Evolutionary conservation across 768 basidiomycete species (phyloP).

Genomic region (Nevesoporus exiguus): DNA sequence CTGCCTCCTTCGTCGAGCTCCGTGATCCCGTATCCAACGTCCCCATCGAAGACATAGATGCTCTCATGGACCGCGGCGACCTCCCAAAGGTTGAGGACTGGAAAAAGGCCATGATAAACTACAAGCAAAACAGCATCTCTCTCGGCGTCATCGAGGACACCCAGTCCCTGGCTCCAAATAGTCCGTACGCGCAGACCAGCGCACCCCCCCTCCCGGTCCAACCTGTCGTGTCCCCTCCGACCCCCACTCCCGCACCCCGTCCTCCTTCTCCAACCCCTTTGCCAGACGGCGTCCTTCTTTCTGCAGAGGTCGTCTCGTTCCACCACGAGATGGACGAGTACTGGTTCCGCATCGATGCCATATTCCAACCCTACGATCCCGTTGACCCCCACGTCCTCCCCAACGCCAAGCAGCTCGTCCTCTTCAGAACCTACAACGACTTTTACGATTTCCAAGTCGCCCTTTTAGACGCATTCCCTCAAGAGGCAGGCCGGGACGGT

Average conservation of each 20-base stretch:
- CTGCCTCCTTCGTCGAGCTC: slow-evolving; percentile 95
- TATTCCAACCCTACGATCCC: slow-evolving; percentile 78
- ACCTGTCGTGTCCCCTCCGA: not conserved
- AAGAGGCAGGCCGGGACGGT: slow-evolving; percentile 80
- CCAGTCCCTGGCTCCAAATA: slow-evolving; percentile 41
- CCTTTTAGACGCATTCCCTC: slow-evolving; percentile 82
- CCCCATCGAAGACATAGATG: slow-evolving; percentile 69
- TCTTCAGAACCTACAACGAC: slow-evolving; percentile 96
- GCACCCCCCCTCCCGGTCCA: slow-evolving; percentile 12
- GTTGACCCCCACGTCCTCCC: slow-evolving; percentile 56
- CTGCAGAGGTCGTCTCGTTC: slow-evolving; percentile 92
- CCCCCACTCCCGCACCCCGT: slow-evolving; percentile 23
- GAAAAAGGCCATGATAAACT: slow-evolving; percentile 92
- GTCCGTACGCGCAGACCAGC: slow-evolving; percentile 35
- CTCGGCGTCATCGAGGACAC: slow-evolving; percentile 83
- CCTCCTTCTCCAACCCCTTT: slow-evolving; percentile 47
- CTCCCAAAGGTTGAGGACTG: slow-evolving; percentile 98
- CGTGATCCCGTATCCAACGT: slow-evolving; percentile 87
- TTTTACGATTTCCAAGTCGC: slow-evolving; percentile 97
- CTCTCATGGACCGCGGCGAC: slow-evolving; percentile 81
- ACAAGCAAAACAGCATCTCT: slow-evolving; percentile 95
- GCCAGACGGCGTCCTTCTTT: slow-evolving; percentile 79
- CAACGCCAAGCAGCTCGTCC: slow-evolving; percentile 70
- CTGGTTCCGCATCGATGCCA: slow-evolving; percentile 93
- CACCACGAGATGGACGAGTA: slow-evolving; percentile 95